Conservation (phyloP, 768 basidiomycete species). For the Chalciporus pseudorubinellus region DNA sequence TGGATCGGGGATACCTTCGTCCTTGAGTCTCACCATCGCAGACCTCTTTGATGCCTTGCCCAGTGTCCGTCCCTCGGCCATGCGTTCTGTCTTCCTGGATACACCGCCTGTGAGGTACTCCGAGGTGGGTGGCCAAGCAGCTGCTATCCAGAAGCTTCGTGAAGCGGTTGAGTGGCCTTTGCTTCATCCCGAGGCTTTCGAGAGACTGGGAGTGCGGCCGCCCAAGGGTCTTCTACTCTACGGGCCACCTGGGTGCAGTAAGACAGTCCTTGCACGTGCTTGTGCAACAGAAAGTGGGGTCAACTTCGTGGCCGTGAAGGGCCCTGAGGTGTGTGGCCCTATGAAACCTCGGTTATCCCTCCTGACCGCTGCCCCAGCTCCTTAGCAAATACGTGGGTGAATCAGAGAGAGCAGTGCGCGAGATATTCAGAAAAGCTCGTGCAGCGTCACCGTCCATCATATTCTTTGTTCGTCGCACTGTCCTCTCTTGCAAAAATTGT, state of each 20-base stretch:
- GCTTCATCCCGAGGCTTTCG: constrained; percentile 81
- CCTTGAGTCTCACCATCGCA: constrained; percentile 46
- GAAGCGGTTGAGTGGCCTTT: constrained; percentile 97
- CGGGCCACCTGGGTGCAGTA: constrained; percentile 97
- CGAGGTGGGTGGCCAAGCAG: constrained; percentile 86
- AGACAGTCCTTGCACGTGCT: constrained; percentile 89
- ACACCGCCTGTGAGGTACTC: constrained; percentile 77
- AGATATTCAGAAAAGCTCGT: constrained; percentile 93
- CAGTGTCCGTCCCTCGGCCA: constrained; percentile 83
- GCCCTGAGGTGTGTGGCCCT: constrained; percentile 73
- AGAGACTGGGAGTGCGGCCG: constrained; percentile 80
- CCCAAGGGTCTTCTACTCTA: constrained; percentile 91
- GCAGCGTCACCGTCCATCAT: constrained; percentile 93
- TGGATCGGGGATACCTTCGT: constrained; percentile 7
- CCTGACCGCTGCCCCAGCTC: constrained; percentile 50
- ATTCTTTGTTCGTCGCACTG: constrained; percentile 72
- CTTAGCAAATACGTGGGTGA: constrained; percentile 97
- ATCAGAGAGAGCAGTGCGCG: constrained; percentile 91
- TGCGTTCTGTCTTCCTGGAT: constrained; percentile 91
- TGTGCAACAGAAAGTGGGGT: constrained; percentile 92
- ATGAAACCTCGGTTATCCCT: background rate
- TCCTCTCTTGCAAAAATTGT: background rate
- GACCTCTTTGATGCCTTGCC: constrained; percentile 77
- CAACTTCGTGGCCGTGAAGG: constrained; percentile 96
- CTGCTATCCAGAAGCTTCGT: constrained; percentile 78